These are phyloP conservation scores for Brettanomyces sp. DNA, from an alignment of 805 yeast species.

Conservation along the genomic window DNA sequence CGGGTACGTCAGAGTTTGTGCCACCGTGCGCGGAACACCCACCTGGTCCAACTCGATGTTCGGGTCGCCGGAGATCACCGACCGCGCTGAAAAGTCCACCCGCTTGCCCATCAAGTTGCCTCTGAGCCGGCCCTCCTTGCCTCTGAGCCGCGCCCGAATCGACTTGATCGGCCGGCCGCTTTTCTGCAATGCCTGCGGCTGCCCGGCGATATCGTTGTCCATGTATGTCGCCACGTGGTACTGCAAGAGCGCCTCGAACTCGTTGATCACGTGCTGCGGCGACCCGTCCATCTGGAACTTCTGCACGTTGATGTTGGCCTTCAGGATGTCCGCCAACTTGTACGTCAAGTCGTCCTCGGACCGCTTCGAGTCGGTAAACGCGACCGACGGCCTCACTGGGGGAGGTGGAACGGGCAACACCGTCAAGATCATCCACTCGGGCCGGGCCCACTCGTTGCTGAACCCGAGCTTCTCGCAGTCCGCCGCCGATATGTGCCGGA, in stretches of 20 bases:
- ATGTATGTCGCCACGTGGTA: conserved; percentile 98
- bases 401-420: conserved; percentile 99
- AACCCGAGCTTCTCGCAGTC: conserved; percentile 81
- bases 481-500: conserved; percentile 79
- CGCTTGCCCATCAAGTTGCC: conserved; percentile 99
- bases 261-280: conserved; percentile 95
- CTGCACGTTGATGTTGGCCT: conserved; percentile 96
- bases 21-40: conserved; percentile 96
- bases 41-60: conserved; percentile 95
- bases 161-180: conserved; percentile 98
- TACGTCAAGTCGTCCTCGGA: conserved; percentile 99
- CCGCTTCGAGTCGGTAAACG: conserved; percentile 95
- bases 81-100: conserved; percentile 97
- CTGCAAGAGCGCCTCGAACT: conserved; percentile 89
- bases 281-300: conserved; percentile 97
- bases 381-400: conserved; percentile 97
- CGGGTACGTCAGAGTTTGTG: conserved; percentile 91
- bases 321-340: conserved; percentile 90
- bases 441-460: conserved; percentile 93
- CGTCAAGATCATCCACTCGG: conserved; percentile 96
- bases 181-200: conserved; percentile 97
- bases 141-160: conserved; percentile 98
- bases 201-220: conserved; percentile 99
- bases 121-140: conserved; percentile 98
- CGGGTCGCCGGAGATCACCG: conserved; percentile 99